Evolutionary conservation across 495 filamentous ascomycete genomes (phyloP).

Genomic region (Astrothelium subdiscretum): DNA sequence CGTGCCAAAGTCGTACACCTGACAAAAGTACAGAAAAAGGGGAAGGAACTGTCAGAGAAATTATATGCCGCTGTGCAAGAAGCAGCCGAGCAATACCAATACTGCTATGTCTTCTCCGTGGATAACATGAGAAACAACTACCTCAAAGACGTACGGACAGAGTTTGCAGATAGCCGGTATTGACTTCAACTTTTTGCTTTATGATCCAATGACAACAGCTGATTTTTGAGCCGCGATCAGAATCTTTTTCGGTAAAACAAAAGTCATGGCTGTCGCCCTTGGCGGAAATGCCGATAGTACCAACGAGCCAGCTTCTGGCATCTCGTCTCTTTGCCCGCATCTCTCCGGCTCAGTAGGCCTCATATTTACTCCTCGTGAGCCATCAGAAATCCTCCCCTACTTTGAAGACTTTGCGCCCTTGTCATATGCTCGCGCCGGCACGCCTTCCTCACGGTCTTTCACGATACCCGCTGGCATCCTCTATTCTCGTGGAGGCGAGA

Average conservation of each 20-base stretch:
- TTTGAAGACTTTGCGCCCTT: conserved; percentile 54
- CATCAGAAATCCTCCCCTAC: conserved; percentile 50
- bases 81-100: conserved; percentile 71
- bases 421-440: conserved; percentile 86
- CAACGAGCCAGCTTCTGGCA: conserved; percentile 48
- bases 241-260: conserved; percentile 96
- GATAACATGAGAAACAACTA: conserved; percentile 99
- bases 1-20: conserved; percentile 77
- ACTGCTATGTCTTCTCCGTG: conserved; percentile 84
- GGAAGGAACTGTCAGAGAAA: conserved; percentile 76
- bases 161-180: conserved; percentile 77
- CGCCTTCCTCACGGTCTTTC: conserved; percentile 58
- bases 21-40: conserved; percentile 84
- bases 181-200: conserved; percentile 11
- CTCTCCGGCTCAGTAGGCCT: conserved; percentile 77
- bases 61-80: conserved; percentile 83
- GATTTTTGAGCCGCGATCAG: conserved; percentile 28
- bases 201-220: background rate
- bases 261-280: conserved; percentile 91
- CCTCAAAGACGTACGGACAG: conserved; percentile 77
- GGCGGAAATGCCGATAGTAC: conserved; percentile 62
- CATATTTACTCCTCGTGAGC: conserved; percentile 70
- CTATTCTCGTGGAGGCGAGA: conserved; percentile 62
- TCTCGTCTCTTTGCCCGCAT: conserved; percentile 56
- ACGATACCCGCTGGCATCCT: conserved; percentile 67